These are phyloP conservation scores for Phytophthora capsici DNA, from an alignment of 352 stramenopile genomes.

Conservation along the genomic window DNA sequence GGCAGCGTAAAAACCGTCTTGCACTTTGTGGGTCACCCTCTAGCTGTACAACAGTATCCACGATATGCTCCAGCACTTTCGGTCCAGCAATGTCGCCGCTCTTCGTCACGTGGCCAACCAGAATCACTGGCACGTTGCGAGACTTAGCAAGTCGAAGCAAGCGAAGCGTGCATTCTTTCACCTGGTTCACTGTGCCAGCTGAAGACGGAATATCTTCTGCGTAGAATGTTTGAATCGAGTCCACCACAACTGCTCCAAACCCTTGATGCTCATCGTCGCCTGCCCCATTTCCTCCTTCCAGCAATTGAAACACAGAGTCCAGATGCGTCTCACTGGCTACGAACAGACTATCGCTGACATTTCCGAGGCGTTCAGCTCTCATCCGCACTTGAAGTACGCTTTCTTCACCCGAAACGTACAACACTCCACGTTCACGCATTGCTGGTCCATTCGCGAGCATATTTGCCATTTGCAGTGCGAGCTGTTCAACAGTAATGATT, in stretches of 20 bases:
- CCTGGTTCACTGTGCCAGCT: conserved; percentile 92
- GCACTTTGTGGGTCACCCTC: conserved; percentile 90
- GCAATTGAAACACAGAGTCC: conserved; percentile 69
- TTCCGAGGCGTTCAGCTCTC: conserved; percentile 87
- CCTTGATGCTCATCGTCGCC: conserved; percentile 7
- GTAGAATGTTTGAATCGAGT: conserved; percentile 98
- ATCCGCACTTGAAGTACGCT: conserved; percentile 96
- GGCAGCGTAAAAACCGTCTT: conserved; percentile 91
- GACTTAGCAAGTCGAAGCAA: conserved; percentile 95
- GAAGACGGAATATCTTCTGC: conserved; percentile 83
- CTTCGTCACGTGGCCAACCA: conserved; percentile 98
- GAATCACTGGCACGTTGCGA: conserved; percentile 90
- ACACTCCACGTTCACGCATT: conserved; percentile 61
- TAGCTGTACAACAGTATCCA: conserved; percentile 97
- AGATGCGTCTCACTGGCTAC: conserved; percentile 89
- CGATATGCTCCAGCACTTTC: conserved; percentile 90
- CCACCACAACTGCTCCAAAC: conserved; percentile 91
- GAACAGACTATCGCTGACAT: conserved; percentile 68
- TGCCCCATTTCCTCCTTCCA: conserved; percentile 40
- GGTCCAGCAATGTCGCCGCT: conserved; percentile 95
- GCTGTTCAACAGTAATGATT: conserved; percentile 34
- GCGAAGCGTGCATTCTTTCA: conserved; percentile 95
- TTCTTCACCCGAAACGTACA: conserved; percentile 98
- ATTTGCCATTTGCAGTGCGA: conserved; percentile 94
- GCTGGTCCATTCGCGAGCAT: conserved; percentile 59